phyloP scores from a whole-genome alignment of 371 early-diverging fungal species.

The Apophysomyces ossiformis region DNA sequence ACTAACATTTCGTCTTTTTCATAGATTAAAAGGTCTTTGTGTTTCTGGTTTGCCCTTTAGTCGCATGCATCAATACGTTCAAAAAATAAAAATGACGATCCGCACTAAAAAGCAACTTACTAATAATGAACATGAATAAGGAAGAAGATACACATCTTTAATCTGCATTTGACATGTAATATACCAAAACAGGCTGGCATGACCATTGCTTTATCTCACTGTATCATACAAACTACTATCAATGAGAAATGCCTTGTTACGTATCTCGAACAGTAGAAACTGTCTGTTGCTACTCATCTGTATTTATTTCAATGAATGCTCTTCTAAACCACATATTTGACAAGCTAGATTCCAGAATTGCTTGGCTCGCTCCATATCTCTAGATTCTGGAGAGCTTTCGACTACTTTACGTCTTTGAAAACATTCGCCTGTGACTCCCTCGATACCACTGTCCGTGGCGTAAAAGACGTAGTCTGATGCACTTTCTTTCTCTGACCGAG shows the following conservation, averaged over 20 bases:
- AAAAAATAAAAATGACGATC: background rate
- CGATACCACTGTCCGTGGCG: constrained; percentile 25
- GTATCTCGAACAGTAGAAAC: too few relatives aligned
- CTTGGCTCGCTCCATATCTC: constrained; percentile 28
- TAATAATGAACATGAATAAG: too few relatives aligned
- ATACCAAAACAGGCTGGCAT: too few relatives aligned
- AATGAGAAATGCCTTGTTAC: too few relatives aligned
- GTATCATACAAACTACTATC: too few relatives aligned
- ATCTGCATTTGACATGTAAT: too few relatives aligned
- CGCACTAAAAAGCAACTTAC: background rate
- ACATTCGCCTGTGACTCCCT: constrained; percentile 19
- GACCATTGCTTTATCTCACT: too few relatives aligned
- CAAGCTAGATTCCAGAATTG: constrained; percentile 37
- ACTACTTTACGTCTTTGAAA: constrained; percentile 25
- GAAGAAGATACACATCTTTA: too few relatives aligned
- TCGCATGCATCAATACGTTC: background rate
- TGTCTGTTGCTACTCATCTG: too few relatives aligned
- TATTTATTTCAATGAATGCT: background rate
- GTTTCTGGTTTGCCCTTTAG: background rate
- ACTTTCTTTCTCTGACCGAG: constrained; percentile 32
- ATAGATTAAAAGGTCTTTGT: constrained; percentile 5
- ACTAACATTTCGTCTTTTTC: background rate
- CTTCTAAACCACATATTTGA: constrained; percentile 19
- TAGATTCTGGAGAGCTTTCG: constrained; percentile 32
- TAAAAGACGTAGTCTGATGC: constrained; percentile 39